Evolutionary conservation across 163 green algal genomes (phyloP), one percentile per base, ranked within the genome.

Genomic region (Scenedesmus sp.): DNA sequence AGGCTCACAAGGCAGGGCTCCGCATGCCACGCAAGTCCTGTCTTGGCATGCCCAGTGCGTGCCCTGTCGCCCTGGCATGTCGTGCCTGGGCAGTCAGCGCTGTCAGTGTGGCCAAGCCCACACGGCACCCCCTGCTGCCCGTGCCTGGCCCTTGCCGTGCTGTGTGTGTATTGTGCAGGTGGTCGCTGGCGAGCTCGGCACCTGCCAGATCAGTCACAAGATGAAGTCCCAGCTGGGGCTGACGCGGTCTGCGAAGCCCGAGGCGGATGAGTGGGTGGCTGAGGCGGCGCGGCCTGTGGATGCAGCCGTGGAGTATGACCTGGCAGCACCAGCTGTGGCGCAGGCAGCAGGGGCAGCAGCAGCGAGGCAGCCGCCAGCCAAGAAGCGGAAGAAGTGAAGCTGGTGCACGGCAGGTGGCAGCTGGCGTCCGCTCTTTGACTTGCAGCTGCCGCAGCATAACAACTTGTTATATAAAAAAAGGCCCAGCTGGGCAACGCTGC

Each of bases 171-270:
- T 13, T 65, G 30, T 59, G 56, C 72, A 91, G 87, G 59, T 91
- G 53, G 87, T 81, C 1, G 35, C 78, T 87, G 87, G 87, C 81
- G 78, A 87, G 53, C n/a, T 68, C 2, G 87, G 87, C 78, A 37
- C 87, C 20, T 40, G 26, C 18, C 16, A 33, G 4, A n/a, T 89
- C 42, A 70, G 81, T 43, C 24, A 73, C 61, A 83, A 76, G 72
- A 70, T 90, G 73, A 33, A 37, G 18, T 16, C 33, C 9, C 49
- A 73, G 70, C 44, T 90, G 65, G 68, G 72, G 72, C 78, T 79
- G 42, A 18, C 42, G 70, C 42, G 44, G 4, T 37, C 78, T 44
- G 78, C 82, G 42, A 18, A 51, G 40, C n/a, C 49, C n/a, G 22
- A 73, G 49, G 83, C 53, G 44, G 81, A 68, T 44, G 73, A 68